Base-by-base conservation (phyloP, 805 yeast species). In the Candida ipomoeae region DNA sequence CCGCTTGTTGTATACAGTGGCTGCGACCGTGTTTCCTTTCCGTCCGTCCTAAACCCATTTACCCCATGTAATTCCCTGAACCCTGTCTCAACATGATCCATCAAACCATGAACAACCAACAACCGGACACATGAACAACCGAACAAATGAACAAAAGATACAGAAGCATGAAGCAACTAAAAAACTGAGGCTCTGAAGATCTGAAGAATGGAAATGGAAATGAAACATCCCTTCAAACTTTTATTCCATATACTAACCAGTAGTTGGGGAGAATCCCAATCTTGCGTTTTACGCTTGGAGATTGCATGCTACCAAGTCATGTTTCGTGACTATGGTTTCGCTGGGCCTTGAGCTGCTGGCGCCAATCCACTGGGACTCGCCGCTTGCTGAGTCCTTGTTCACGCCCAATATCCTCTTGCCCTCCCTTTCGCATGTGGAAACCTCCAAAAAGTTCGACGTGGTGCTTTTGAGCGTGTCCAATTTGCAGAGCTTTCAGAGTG, bases 231-330 rank as follows among this genome's bases (percentile, higher is more conserved):
- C 10, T 26, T 26, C 29, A 26, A 26, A 26, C 29, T 26, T 26
- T 26, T 8, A 26, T 26, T 26, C 29, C 29, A 26, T 26, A 10
- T 54, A 55, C 59, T 56, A 58, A 56, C 59, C 13, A 15, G 6
- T 70, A 55, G 78, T 80, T 54, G 88, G 88, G 31, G 62, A 73
- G 8, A 80, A 78, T 62, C 83, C 87, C 32, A 80, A 81, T 62
- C 62, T 82, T 45, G 72, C 79, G 32, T 82, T 80, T 64, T 83
- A 83, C 63, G 76, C 78, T 15, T 81, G 84, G 84, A 70, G 83
- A 46, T 61, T 82, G 35, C 77, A 72, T 46, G 69, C 71, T 45
- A 75, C 85, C 1, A 68, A 68, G 14, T 52, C 65, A 6, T 62
- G 70, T 48, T 59, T 62, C 15, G 66, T 70, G 37, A 57, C 82